Percentiles rank a stretch among this genome's conserved stretches.
Conservation (phyloP, 23 red algal genomes). For the Gracilariopsis chorda region DNA sequence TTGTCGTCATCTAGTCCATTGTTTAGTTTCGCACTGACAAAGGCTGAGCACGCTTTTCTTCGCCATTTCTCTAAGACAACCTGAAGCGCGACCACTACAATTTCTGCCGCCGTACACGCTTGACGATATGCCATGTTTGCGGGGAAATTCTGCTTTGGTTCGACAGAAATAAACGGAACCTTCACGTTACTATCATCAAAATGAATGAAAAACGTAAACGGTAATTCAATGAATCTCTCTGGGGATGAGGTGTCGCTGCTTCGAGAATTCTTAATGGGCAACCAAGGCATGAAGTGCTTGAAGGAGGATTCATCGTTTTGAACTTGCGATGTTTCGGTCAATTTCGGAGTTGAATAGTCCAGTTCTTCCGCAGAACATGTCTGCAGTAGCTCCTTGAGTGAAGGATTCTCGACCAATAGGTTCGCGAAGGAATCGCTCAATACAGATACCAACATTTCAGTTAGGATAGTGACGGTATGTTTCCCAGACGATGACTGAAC, state of each 20-base stretch:
- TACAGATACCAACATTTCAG: slow-evolving; percentile 8
- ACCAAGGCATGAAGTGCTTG: background rate
- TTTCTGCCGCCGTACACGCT: slow-evolving; percentile 19
- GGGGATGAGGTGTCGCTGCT: background rate
- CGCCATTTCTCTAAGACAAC: slow-evolving; percentile 11
- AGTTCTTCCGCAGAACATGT: background rate
- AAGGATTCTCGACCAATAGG: background rate
- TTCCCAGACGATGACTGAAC: background rate
- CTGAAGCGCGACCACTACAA: background rate
- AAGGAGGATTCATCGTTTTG: background rate
- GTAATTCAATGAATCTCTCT: background rate
- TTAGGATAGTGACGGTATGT: background rate
- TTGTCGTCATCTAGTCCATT: too few species aligned
- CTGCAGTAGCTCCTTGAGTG: slow-evolving; percentile 8
- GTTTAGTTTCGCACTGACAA: too few species aligned
- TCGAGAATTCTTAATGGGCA: background rate
- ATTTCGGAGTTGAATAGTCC: background rate
- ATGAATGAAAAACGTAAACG: slow-evolving; percentile 26
- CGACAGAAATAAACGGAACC: slow-evolving; percentile 32
- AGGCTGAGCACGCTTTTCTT: too few species aligned
- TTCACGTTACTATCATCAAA: background rate
- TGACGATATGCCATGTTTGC: slow-evolving; percentile 8
- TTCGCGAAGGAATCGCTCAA: background rate
- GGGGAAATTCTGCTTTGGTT: background rate
- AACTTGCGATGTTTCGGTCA: background rate